Percentiles rank a stretch among this genome's conserved stretches.
Conservation (phyloP, 2,329 filamentous ascomycete genomes). For the Claviceps sorghi region DNA sequence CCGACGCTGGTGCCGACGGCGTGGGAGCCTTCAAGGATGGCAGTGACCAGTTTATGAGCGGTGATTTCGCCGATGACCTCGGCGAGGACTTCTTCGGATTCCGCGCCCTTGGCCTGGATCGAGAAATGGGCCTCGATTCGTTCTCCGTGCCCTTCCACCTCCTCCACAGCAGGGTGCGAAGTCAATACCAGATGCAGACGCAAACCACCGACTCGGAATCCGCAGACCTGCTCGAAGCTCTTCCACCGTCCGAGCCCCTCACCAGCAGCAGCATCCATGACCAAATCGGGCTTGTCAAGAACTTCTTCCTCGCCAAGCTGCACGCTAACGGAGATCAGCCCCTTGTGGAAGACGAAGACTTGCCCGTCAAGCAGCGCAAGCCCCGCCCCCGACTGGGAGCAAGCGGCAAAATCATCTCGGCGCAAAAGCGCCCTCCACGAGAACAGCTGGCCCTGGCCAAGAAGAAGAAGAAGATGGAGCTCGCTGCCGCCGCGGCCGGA, state of each 20-base stretch:
- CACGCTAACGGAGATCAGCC: conserved; percentile 68
- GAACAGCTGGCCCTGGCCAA: conserved; percentile 74
- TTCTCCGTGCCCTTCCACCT: conserved; percentile 89
- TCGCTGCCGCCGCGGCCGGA: conserved; percentile 35
- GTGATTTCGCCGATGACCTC: conserved; percentile 94
- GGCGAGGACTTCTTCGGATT: conserved; percentile 99
- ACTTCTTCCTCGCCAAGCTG: conserved; percentile 83
- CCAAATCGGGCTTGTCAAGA: conserved; percentile 76
- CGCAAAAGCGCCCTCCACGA: conserved; percentile 67
- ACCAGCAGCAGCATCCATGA: conserved; percentile 61
- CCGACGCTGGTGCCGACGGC: conserved; percentile 65
- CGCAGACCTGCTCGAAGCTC: conserved; percentile 49
- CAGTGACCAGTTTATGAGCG: conserved; percentile 90
- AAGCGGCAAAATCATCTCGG: conserved; percentile 75
- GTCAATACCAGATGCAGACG: conserved; percentile 64
- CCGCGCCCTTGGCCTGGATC: conserved; percentile 82
- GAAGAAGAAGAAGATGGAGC: conserved; percentile 69
- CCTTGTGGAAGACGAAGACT: conserved; percentile 83
- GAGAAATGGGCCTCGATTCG: conserved; percentile 75
- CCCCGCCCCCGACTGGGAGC: conserved; percentile 50
- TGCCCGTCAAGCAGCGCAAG: conserved; percentile 80
- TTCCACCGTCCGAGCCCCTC: conserved; percentile 60
- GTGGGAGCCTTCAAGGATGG: conserved; percentile 89
- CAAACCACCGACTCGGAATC: conserved; percentile 43
- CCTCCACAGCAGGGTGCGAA: conserved; percentile 79